Base-by-base conservation (phyloP, 2,329 filamentous ascomycete genomes). In the Alternaria metachromatica region DNA sequence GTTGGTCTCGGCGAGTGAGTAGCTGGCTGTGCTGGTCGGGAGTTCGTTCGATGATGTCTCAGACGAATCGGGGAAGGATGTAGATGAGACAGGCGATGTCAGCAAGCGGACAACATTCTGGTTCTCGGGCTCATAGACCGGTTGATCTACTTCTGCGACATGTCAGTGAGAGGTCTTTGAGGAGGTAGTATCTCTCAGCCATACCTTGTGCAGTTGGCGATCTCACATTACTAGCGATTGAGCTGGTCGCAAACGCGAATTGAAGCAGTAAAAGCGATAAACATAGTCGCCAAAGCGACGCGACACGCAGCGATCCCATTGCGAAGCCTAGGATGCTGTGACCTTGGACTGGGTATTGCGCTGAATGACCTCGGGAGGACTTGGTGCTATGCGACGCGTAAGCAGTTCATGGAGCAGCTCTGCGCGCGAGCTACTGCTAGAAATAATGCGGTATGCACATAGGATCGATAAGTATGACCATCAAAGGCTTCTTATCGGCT, bases 81-180 rank as follows among this genome's bases (percentile, higher is more conserved):
- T 15, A 7, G 46, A 37, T 2, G 46, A 33, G 4, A 28, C 20
- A 20, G 43, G 33, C 15, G 48, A 43, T 23, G 15, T 13, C 30
- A 46, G 44, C 9, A 20, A 26, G 13, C 55, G 55, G 13, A 68
- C 20, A n/a, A 66, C 51, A 37, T 72, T 43, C 13, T 72, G 69
- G 18, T 64, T 55, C 12, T 64, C 61, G 49, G 63, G 41, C 56
- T 70, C 64, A 26, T 69, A 73, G 50, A 63, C 62, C 20, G 46
- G 18, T 21, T 61, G 46, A 9, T 18, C 26, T 44, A 48, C 49
- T 11, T 62, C 60, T 70, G n/a, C 15, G 13, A 18, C 21, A 25
- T 43, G 26, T 72, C 30, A 70, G 62, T 55, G 45, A 12, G 26
- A 28, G 13, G 13, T 25, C 25, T 21, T 18, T 37, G 20, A 8